Evolutionary conservation across 768 basidiomycete species (phyloP).

Genomic region (Tylopilus subfusipes): DNA sequence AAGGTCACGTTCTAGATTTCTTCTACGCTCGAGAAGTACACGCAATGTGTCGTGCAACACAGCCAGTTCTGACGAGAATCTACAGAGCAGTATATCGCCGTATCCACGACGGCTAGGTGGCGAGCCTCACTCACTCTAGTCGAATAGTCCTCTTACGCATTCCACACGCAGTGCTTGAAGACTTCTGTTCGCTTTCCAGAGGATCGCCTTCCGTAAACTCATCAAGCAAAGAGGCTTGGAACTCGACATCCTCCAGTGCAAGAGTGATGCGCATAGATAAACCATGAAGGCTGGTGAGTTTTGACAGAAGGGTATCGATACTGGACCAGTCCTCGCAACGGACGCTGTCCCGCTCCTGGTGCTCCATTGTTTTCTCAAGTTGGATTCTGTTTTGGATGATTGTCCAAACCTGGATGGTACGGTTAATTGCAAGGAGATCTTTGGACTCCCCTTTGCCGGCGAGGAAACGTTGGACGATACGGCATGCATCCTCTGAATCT

Average conservation of each 20-base stretch:
- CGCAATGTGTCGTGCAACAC: slow-evolving; percentile 47
- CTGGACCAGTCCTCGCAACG: slow-evolving; percentile 49
- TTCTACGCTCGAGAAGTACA: slow-evolving; percentile 43
- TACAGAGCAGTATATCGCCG: slow-evolving; percentile 21
- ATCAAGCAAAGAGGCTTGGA: slow-evolving; percentile 13
- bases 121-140: slow-evolving; percentile 49
- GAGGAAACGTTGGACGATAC: slow-evolving; percentile 74
- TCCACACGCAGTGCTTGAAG: slow-evolving; percentile 27
- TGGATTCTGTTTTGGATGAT: slow-evolving; percentile 47
- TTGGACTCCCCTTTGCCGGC: slow-evolving; percentile 61
- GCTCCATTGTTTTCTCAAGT: slow-evolving; percentile 56
- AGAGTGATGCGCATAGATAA: slow-evolving; percentile 56
- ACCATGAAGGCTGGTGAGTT: slow-evolving; percentile 46
- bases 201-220: slow-evolving; percentile 25
- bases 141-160: slow-evolving; percentile 55
- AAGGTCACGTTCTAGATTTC: slow-evolving; percentile 51
- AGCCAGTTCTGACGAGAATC: slow-evolving; percentile 58
- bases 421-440: slow-evolving; percentile 64
- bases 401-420: slow-evolving; percentile 60
- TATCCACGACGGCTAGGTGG: background rate
- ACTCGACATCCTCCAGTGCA: slow-evolving; percentile 40
- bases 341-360: slow-evolving; percentile 20
- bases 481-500: slow-evolving; percentile 63
- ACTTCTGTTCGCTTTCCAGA: slow-evolving; percentile 12
- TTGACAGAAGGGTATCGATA: slow-evolving; percentile 50